phyloP scores from a whole-genome alignment of 345 rosid genomes.

The Hypericum androsaemum region DNA sequence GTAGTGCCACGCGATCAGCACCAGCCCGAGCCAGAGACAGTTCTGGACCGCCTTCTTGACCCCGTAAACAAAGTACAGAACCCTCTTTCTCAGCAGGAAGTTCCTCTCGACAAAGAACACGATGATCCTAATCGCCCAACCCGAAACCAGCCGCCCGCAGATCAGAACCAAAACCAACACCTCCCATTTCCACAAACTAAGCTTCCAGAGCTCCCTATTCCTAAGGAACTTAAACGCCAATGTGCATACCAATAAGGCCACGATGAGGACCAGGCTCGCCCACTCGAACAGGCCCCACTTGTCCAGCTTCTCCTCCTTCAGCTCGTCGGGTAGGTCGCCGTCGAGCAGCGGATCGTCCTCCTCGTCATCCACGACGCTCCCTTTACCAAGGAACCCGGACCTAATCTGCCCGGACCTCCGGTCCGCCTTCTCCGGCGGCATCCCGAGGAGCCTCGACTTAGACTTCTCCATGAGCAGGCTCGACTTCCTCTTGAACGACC shows the following conservation, averaged over 20 bases:
- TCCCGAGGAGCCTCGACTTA: constrained; percentile 22
- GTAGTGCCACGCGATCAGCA: not conserved
- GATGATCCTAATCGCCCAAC: not conserved
- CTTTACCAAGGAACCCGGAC: constrained; percentile 21
- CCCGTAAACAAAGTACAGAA: constrained; percentile 1
- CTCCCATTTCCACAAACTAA: constrained; percentile 1
- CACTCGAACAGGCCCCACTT: constrained; percentile 19
- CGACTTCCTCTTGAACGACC: constrained; percentile 20
- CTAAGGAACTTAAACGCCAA: constrained; percentile 6
- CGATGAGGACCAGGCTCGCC: constrained; percentile 20
- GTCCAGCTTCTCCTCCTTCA: constrained; percentile 11
- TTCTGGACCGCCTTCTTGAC: not conserved
- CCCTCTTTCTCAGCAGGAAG: not conserved
- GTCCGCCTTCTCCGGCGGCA: constrained; percentile 17
- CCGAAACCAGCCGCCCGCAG: constrained; percentile 4
- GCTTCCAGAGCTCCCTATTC: not conserved
- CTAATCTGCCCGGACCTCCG: constrained; percentile 22
- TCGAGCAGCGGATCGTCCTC: constrained; percentile 22
- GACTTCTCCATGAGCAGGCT: constrained; percentile 17
- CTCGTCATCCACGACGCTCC: constrained; percentile 15
- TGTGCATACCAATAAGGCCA: constrained; percentile 18
- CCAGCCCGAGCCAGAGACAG: not conserved
- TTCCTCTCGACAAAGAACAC: not conserved
- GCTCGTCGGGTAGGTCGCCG: constrained; percentile 19
- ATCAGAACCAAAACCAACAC: constrained; percentile 1